Base-by-base conservation (phyloP, 805 yeast species). In the Candida insectalens region DNA sequence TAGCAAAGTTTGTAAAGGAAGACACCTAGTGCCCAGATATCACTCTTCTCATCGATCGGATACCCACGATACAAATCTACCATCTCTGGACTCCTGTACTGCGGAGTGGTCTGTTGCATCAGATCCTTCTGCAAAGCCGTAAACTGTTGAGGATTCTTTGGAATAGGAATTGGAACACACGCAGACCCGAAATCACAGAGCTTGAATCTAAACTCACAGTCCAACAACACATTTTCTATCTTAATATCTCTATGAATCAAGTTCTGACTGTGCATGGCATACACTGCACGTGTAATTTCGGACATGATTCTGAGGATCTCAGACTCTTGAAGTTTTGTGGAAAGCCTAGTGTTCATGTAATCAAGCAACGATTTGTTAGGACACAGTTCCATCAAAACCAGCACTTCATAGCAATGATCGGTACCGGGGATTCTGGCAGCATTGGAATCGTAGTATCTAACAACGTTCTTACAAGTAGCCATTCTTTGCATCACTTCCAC, bases 21-120 rank as follows among this genome's bases (percentile, higher is more conserved):
- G 21, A 92, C 79, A 8, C 98, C 98, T 31, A 89, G 61, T 0
- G 98, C 98, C 98, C 98, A 89, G 31, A 89, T 83, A 59, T 89
- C 98, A 6, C 89, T 69, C 56, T 85, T 85, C 48, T 88, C 94
- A 56, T 89, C 92, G 27, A 89, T 82, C 2, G 96, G 92, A 30
- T 76, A 61, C 5, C 87, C 83, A 30, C 85, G 65, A 52, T 80
- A 79, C 18, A 88, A 66, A 57, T 89, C 96, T 36, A 89, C 73
- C 97, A 89, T 92, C 53, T 89, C 98, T 0, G 98, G 98, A 0
- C 94, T 68, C 42, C 98, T 66, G 53, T 89, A 89, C 56, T 92
- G 98, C 12, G 95, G 95, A 4, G 98, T 89, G 0, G 98, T 89
- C 51, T 89, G 94, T 42, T 78, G 75, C 48, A 84, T 71, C 36